These are phyloP conservation scores for Penicillium arizonense DNA, from an alignment of 495 filamentous ascomycete genomes.

Conservation along the genomic window DNA sequence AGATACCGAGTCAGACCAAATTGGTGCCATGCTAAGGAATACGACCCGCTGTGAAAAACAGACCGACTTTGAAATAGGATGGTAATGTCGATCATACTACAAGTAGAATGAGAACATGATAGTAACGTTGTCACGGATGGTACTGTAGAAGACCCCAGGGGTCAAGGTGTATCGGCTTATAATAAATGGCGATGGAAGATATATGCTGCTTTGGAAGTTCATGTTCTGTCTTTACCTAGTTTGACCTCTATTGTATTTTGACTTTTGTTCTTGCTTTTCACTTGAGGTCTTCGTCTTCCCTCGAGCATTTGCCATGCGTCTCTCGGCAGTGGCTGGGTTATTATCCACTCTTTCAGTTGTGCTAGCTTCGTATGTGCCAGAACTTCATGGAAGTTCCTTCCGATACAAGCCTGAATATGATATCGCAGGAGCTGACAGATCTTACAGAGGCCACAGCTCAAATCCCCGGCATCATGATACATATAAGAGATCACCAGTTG, in stretches of 20 bases:
- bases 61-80: not conserved
- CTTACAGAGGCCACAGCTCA: not conserved
- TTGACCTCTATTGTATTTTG: not conserved
- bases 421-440: not conserved
- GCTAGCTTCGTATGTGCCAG: slow-evolving; percentile 20
- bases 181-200: not conserved
- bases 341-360: slow-evolving; percentile 14
- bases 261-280: not conserved
- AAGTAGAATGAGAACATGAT: not conserved
- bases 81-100: slow-evolving; percentile 2
- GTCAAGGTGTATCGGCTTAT: not conserved
- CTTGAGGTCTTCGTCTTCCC: not conserved
- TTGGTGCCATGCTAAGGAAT: not conserved
- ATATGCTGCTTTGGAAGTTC: not conserved
- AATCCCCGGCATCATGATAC: slow-evolving; percentile 8
- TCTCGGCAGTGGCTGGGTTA: slow-evolving; percentile 14
- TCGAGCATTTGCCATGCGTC: slow-evolving; percentile 13
- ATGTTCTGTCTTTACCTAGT: slow-evolving; percentile 1
- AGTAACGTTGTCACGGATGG: not conserved
- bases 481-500: slow-evolving; percentile 8
- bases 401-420: no score
- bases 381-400: not conserved
- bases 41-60: not conserved
- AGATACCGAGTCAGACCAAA: not conserved
- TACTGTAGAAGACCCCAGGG: not conserved